Conservation (phyloP, 2,329 filamentous ascomycete species). For the Ophiostoma tasmaniense region DNA sequence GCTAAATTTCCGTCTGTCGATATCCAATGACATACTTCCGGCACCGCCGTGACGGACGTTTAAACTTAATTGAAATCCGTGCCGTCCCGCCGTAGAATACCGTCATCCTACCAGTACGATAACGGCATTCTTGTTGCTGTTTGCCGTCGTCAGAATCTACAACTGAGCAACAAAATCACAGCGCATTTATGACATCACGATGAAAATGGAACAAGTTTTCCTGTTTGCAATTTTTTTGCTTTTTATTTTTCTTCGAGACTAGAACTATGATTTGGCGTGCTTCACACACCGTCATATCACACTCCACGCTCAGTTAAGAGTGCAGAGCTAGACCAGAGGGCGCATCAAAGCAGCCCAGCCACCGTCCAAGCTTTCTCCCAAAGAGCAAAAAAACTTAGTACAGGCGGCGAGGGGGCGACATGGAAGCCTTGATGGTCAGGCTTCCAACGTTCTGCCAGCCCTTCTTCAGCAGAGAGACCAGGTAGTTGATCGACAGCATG, state of each 20-base stretch:
- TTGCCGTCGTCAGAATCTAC: background rate
- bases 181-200: background rate
- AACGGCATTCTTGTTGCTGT: too few species aligned
- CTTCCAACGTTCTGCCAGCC: constrained; percentile 99
- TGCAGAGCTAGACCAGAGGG: background rate
- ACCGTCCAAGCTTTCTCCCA: background rate
- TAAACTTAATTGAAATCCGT: too few species aligned
- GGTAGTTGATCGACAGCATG: constrained; percentile 99
- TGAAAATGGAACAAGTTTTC: background rate
- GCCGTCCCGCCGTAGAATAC: too few species aligned
- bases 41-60: background rate
- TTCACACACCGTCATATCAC: background rate
- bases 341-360: background rate
- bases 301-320: constrained; percentile 6
- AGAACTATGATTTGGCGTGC: background rate
- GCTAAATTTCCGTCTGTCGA: background rate
- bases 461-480: constrained; percentile 99
- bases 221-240: constrained; percentile 3
- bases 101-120: too few species aligned
- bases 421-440: constrained; percentile 99
- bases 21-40: background rate
- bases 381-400: constrained; percentile 54
- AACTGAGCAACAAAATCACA: background rate
- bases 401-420: constrained; percentile 96
- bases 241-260: background rate